Conservation (phyloP, 2,329 filamentous ascomycete species). For the Pseudogymnoascus sp. region DNA sequence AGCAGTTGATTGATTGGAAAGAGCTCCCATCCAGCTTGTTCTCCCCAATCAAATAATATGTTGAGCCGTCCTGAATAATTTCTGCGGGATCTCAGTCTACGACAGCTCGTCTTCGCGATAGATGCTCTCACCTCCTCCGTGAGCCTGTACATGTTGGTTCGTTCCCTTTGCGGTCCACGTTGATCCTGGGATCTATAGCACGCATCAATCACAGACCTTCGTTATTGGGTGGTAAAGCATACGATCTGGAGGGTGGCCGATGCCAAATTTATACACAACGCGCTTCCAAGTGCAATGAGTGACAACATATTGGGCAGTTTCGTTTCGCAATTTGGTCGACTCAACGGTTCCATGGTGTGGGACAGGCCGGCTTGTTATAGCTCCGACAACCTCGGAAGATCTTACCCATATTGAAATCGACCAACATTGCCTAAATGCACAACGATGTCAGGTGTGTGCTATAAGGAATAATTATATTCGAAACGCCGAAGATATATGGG, state of each 20-base stretch:
- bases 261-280: constrained; percentile 9
- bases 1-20: constrained; percentile 61
- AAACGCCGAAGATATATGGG: constrained; percentile 2
- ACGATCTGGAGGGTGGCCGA: constrained; percentile 10
- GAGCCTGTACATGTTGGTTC: constrained; percentile 54
- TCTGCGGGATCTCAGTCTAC: background rate
- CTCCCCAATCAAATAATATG: constrained; percentile 58
- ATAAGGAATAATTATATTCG: background rate
- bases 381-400: background rate
- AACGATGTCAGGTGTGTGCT: background rate
- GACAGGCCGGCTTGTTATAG: background rate
- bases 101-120: constrained; percentile 24
- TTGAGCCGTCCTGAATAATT: constrained; percentile 2
- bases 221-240: background rate
- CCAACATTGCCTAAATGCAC: background rate
- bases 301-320: background rate
- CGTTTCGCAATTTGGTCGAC: background rate
- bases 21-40: constrained; percentile 55
- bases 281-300: background rate
- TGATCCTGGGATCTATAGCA: constrained; percentile 20
- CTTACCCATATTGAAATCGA: background rate
- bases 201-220: background rate
- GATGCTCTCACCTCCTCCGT: constrained; percentile 49
- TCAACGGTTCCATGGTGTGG: background rate
- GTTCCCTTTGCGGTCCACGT: constrained; percentile 24